A percentile compares a stretch with the other conserved stretches of the same genome.
phyloP scores from a whole-genome alignment of 768 basidiomycete genomes.

The Mycena leptocephala region DNA sequence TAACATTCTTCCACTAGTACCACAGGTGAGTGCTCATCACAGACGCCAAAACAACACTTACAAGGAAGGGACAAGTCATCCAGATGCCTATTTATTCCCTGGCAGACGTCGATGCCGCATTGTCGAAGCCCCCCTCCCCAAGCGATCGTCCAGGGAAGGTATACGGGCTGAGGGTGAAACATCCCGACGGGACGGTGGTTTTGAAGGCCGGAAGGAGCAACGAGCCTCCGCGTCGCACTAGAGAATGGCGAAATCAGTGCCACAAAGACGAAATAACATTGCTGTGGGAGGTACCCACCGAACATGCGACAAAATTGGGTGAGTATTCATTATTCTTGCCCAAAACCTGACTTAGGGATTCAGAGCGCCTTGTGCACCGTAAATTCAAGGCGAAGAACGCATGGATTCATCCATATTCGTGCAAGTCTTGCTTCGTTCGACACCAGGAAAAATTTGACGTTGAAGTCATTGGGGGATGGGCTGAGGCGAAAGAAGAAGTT shows the following conservation, averaged over 20 bases:
- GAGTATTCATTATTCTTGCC: neutral
- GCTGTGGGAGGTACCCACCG: neutral
- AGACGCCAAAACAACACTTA: neutral
- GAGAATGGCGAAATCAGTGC: neutral
- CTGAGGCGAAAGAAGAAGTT: neutral
- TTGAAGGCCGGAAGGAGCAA: neutral
- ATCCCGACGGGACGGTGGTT: neutral
- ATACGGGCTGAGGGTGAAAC: neutral
- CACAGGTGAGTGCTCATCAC: neutral
- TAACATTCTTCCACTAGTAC: neutral
- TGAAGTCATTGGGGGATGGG: neutral
- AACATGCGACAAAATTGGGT: neutral
- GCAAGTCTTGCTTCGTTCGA: neutral
- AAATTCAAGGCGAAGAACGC: neutral
- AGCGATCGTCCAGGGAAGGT: neutral
- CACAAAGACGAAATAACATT: neutral
- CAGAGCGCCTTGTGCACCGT: neutral
- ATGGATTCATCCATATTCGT: neutral
- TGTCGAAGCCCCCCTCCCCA: neutral
- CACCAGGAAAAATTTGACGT: neutral
- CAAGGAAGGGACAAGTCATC: neutral
- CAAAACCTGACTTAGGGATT: neutral
- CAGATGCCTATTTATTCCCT: neutral
- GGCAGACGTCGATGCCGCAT: neutral
- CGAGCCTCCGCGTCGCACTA: neutral